Conservation (phyloP, 2,329 filamentous ascomycete species). For the Trichocomaceae sp. region DNA sequence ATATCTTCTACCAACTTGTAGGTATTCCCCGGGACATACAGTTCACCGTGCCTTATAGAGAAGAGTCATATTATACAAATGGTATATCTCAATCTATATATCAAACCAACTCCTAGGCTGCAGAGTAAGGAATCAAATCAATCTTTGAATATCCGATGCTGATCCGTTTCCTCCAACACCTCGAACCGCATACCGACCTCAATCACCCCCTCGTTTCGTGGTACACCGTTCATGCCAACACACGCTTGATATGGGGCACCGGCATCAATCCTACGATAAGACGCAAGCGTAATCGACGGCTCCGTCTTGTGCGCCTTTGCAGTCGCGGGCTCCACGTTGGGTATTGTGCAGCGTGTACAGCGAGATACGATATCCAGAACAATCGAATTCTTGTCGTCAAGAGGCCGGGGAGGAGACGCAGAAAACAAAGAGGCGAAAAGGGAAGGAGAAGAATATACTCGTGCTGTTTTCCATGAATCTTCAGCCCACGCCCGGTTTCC, state of each 20-base stretch:
- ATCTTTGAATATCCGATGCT: constrained; percentile 48
- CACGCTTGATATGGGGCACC: constrained; percentile 59
- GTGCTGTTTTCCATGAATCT: constrained; percentile 56
- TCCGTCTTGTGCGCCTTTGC: constrained; percentile 52
- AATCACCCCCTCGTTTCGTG: constrained; percentile 49
- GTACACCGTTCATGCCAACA: constrained; percentile 60
- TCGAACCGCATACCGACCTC: constrained; percentile 55
- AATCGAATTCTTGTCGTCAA: constrained; percentile 25
- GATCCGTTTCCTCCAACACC: constrained; percentile 50
- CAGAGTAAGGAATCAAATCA: not conserved
- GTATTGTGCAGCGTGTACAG: constrained; percentile 56
- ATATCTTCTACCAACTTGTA: not conserved
- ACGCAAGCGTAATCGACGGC: constrained; percentile 58
- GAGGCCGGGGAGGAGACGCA: not conserved
- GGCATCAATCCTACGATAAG: constrained; percentile 54
- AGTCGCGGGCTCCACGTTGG: constrained; percentile 59
- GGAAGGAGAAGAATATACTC: constrained; percentile 21
- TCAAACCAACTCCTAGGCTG: not conserved
- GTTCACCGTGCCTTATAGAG: not conserved
- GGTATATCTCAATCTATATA: not conserved
- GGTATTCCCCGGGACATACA: too few species aligned
- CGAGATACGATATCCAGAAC: constrained; percentile 53
- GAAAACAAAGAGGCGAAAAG: too few species aligned
- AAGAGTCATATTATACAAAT: not conserved
- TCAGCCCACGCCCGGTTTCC: constrained; percentile 55